phyloP scores from a whole-genome alignment of 2,329 filamentous ascomycete species.

The Xylaria sp. region DNA sequence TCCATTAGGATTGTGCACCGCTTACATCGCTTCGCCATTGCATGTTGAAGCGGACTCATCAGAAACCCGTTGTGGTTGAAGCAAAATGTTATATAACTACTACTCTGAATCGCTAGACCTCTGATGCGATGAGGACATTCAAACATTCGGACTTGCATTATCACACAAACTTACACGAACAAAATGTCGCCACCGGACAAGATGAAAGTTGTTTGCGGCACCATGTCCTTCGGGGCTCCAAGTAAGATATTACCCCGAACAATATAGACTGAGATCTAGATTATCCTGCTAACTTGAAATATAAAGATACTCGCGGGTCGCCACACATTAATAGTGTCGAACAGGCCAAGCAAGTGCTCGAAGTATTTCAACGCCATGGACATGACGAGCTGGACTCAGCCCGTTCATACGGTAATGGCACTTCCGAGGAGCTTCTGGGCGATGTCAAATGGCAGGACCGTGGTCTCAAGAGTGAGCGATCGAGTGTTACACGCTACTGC shows the following conservation, averaged over 20 bases:
- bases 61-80: background rate
- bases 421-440: constrained; percentile 67
- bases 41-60: background rate
- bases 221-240: constrained; percentile 33
- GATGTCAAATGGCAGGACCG: constrained; percentile 52
- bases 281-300: constrained; percentile 4
- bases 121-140: background rate
- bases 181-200: constrained; percentile 23
- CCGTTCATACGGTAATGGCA: constrained; percentile 70
- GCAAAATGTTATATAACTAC: constrained; percentile 7
- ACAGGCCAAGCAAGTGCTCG: constrained; percentile 62
- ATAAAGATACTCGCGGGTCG: constrained; percentile 20
- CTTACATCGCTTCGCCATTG: background rate
- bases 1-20: background rate
- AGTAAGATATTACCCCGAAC: constrained; percentile 3
- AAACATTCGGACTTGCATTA: background rate
- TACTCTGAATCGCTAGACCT: background rate
- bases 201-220: constrained; percentile 36
- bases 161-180: background rate
- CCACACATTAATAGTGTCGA: constrained; percentile 37
- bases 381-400: constrained; percentile 75
- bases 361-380: constrained; percentile 72
- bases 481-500: no score
- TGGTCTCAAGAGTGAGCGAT: constrained; percentile 46
- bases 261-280: background rate